Evolutionary conservation across 495 filamentous ascomycete species (phyloP).

Genomic region (Neurospora sp.): DNA sequence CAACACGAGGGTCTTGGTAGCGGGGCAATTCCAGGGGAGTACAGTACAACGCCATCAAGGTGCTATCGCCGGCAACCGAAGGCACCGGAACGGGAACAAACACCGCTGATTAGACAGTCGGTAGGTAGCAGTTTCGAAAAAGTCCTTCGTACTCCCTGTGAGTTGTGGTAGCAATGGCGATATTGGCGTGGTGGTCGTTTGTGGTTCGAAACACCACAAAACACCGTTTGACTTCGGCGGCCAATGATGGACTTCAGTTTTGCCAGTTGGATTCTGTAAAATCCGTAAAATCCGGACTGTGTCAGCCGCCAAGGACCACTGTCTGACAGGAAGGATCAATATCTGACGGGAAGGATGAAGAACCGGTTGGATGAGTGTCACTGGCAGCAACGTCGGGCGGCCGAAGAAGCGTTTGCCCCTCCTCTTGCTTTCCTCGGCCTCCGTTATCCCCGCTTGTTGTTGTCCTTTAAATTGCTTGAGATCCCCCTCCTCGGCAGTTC

Average conservation of each 20-base stretch:
- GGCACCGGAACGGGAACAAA: too few relatives aligned
- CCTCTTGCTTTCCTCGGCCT: background rate
- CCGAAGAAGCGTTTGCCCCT: background rate
- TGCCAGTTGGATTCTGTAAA: background rate
- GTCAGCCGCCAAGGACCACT: background rate
- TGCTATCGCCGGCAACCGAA: too few relatives aligned
- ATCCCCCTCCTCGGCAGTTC: background rate
- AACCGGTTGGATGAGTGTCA: background rate
- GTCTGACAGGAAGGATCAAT: background rate
- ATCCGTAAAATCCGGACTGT: background rate
- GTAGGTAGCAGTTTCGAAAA: too few relatives aligned
- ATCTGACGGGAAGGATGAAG: background rate
- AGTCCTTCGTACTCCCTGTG: too few relatives aligned
- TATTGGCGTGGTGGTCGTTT: background rate
- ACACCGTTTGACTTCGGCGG: background rate
- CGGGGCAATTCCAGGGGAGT: too few relatives aligned
- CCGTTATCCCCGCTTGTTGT: background rate
- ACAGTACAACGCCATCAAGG: too few relatives aligned
- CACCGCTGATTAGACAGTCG: too few relatives aligned
- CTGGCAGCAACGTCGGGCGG: background rate
- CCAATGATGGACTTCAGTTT: background rate
- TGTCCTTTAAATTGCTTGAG: background rate
- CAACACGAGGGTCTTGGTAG: too few relatives aligned
- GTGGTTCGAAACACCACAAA: background rate
- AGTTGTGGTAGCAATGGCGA: too few relatives aligned